Evolutionary conservation across 768 basidiomycete genomes (phyloP).

Genomic region (Russula emetica): DNA sequence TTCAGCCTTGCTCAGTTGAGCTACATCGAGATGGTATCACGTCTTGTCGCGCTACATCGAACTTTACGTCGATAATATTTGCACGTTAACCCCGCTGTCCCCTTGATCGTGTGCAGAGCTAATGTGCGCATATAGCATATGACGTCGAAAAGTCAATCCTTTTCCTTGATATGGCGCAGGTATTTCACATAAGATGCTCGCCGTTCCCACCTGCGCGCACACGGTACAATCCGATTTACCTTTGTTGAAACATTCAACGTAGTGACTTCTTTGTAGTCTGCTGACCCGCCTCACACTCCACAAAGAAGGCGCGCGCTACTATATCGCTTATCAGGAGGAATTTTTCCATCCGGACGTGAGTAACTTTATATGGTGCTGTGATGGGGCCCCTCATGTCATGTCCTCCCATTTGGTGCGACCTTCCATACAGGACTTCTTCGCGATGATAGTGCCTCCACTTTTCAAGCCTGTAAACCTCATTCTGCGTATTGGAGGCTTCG

Average conservation of each 20-base stretch:
- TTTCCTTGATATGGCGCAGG: conserved; percentile 51
- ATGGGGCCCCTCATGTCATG: background rate
- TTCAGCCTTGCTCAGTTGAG: background rate
- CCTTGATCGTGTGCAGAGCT: background rate
- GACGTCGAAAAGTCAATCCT: conserved; percentile 41
- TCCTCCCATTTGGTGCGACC: background rate
- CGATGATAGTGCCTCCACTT: conserved; percentile 43
- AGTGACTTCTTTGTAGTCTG: background rate
- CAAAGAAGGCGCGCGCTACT: conserved; percentile 33
- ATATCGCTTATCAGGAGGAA: conserved; percentile 50
- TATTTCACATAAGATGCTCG: conserved; percentile 49
- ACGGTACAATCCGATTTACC: conserved; percentile 39
- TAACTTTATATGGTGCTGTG: background rate
- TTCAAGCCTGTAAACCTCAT: conserved; percentile 36
- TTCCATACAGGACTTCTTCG: conserved; percentile 41
- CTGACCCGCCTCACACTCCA: conserved; percentile 50
- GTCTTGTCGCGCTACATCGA: background rate
- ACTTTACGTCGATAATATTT: background rate
- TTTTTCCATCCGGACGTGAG: conserved; percentile 52
- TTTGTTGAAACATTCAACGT: background rate
- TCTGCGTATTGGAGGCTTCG: conserved; percentile 31
- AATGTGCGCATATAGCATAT: conserved; percentile 40
- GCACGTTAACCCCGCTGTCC: background rate
- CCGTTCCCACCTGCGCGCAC: conserved; percentile 44
- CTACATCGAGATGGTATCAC: conserved; percentile 3